Conservation (phyloP, 768 basidiomycete species). For the Suillus luteus region DNA sequence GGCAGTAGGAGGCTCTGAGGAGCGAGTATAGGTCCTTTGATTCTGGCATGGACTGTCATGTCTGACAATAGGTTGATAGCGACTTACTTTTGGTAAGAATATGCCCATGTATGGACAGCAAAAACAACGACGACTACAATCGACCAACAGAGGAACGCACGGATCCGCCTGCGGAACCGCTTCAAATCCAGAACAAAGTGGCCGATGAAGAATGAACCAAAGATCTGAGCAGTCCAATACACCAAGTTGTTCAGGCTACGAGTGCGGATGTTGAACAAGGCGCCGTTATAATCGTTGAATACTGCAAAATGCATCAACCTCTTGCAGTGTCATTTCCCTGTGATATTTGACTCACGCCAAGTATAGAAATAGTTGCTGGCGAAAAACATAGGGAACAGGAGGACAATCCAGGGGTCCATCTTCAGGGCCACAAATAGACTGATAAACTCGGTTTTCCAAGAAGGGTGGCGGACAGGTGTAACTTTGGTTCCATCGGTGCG, state of each 20-base stretch:
- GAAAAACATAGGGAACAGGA: conserved; percentile 79
- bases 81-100: conserved; percentile 40
- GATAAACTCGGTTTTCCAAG: conserved; percentile 62
- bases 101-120: conserved; percentile 29
- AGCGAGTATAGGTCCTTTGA: conserved; percentile 4
- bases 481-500: conserved; percentile 79
- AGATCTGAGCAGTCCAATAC: conserved; percentile 73
- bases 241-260: conserved; percentile 71
- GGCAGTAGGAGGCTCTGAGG: conserved; percentile 15
- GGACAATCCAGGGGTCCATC: conserved; percentile 64
- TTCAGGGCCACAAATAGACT: conserved; percentile 64
- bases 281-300: conserved; percentile 73
- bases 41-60: neutral
- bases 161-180: conserved; percentile 38
- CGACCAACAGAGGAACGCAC: conserved; percentile 43
- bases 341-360: conserved; percentile 53
- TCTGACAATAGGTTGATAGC: conserved; percentile 3
- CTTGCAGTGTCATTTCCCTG: neutral
- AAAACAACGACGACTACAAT: conserved; percentile 40
- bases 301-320: conserved; percentile 38
- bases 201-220: conserved; percentile 69
- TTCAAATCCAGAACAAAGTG: conserved; percentile 38
- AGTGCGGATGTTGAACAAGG: conserved; percentile 70
- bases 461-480: conserved; percentile 86
- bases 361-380: conserved; percentile 79